phyloP scores from a whole-genome alignment of 108 stramenopile genomes.

The Conticribra guillardii region DNA sequence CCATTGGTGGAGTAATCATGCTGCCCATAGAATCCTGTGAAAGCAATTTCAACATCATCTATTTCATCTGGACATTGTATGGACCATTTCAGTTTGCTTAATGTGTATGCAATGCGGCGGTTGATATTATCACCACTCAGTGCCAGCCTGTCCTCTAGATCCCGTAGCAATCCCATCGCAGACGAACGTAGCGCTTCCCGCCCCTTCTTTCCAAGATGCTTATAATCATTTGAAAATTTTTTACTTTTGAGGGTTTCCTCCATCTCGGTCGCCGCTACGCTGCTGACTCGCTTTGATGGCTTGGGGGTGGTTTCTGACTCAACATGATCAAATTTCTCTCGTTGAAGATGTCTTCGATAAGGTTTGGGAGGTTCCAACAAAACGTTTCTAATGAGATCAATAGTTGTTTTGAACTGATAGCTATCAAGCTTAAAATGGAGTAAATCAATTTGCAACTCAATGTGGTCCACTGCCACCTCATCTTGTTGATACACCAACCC shows the following conservation, averaged over 20 bases:
- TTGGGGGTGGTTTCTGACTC: constrained; percentile 10
- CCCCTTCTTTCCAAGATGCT: constrained; percentile 38
- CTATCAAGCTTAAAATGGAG: constrained; percentile 47
- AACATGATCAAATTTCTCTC: constrained; percentile 18
- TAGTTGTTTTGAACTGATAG: constrained; percentile 57
- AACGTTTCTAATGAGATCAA: constrained; percentile 54
- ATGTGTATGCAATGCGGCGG: constrained; percentile 40
- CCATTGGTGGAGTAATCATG: constrained; percentile 46
- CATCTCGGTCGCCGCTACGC: constrained; percentile 45
- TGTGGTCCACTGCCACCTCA: constrained; percentile 37
- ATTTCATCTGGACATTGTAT: constrained; percentile 41
- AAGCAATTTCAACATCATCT: constrained; percentile 50
- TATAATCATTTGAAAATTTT: not conserved
- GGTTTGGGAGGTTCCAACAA: constrained; percentile 51
- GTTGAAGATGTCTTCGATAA: constrained; percentile 13
- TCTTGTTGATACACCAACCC: constrained; percentile 32
- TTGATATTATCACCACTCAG: constrained; percentile 25
- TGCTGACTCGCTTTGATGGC: constrained; percentile 24
- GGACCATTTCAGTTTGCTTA: constrained; percentile 49
- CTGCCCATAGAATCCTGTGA: constrained; percentile 48
- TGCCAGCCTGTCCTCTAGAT: constrained; percentile 39
- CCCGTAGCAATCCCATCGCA: constrained; percentile 37
- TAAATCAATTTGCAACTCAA: constrained; percentile 51
- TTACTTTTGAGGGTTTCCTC: constrained; percentile 32
- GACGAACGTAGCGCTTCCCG: constrained; percentile 32